phyloP scores from a whole-genome alignment of 352 stramenopile species.

The Phytopythium litorale region DNA sequence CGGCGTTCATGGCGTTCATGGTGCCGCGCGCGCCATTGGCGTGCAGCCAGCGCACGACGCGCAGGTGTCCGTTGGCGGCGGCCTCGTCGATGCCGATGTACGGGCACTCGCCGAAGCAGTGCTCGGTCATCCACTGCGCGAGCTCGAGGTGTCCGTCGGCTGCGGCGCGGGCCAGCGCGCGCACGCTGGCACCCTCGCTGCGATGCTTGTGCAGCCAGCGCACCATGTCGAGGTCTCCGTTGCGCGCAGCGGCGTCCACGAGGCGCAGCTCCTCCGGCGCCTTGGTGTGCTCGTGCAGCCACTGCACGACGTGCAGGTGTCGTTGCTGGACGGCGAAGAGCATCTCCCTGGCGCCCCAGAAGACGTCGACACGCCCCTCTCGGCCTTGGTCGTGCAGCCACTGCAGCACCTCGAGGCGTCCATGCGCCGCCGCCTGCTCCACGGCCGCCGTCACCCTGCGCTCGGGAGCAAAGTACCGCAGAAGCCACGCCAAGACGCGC shows the following conservation, averaged over 20 bases:
- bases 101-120: conserved; percentile 22
- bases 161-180: conserved; percentile 17
- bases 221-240: conserved; percentile 18
- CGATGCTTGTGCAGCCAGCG: conserved; percentile 26
- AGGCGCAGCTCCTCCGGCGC: conserved; percentile 27
- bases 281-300: conserved; percentile 46
- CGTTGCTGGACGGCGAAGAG: conserved; percentile 1
- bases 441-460: not conserved
- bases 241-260: conserved; percentile 16
- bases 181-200: conserved; percentile 1
- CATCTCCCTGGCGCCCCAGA: conserved; percentile 5
- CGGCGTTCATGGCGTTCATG: conserved; percentile 5
- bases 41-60: conserved; percentile 15
- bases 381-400: not conserved
- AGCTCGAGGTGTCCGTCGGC: conserved; percentile 19
- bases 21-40: conserved; percentile 9
- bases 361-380: not conserved
- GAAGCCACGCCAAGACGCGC: conserved; percentile 14
- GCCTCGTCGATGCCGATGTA: conserved; percentile 18
- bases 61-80: conserved; percentile 17
- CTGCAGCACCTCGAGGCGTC: conserved; percentile 1
- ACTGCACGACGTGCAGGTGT: conserved; percentile 54
- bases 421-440: not conserved
- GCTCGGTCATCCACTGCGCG: conserved; percentile 19
- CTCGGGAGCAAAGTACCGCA: conserved; percentile 1